Evolutionary conservation across 345 rosid genomes (phyloP), one percentile per base, ranked within the genome.

Genomic region (Sonneratia caseolaris): DNA sequence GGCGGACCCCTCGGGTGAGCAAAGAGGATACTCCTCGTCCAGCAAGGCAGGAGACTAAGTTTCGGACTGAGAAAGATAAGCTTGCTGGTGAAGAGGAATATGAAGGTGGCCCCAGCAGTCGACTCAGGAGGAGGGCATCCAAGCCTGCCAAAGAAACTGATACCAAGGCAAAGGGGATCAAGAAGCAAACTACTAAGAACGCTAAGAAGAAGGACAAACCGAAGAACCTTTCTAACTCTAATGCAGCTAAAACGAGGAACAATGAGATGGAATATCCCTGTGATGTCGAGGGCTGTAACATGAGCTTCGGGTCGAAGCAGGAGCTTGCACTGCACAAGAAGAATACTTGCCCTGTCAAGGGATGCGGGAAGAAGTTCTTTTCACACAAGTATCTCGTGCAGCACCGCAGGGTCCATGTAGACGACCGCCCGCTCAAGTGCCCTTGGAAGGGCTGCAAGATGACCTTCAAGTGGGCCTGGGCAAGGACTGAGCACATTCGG

Each of bases 391-490:
- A 95, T 72, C 78, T 95, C 71, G 96, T 95, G 83, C 99, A 95
- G 85, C 99, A 92, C 72, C 89, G 85, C 0, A 81, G 97, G 53
- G 98, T 95, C 72, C 99, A 95, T 71, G 43, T 75, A 36, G 97
- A 92, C 43, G 99, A 92, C 37, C 92, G 99, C 37, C 98, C 99
- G n/a, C 90, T 95, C 27, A 92, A 95, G 82, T 95, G 99, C 76
- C 99, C 99, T 0, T 95, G 99, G 99, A 95, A 90, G 69, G 97
- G 99, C 43, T 95, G 99, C 80, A 90, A 89, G 83, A 92, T 92
- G 98, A 79, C 97, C 35, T 95, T 95, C 81, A 95, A 95, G 82
- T 95, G 98, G 98, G 96, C 98, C 24, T 95, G 99, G 99, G 96
- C 99, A 11, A 77, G 98, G 37, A 95, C 99, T 0, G 98, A 95